Conservation (phyloP, 352 stramenopile genomes). For the Thalassiosira oceanica region DNA sequence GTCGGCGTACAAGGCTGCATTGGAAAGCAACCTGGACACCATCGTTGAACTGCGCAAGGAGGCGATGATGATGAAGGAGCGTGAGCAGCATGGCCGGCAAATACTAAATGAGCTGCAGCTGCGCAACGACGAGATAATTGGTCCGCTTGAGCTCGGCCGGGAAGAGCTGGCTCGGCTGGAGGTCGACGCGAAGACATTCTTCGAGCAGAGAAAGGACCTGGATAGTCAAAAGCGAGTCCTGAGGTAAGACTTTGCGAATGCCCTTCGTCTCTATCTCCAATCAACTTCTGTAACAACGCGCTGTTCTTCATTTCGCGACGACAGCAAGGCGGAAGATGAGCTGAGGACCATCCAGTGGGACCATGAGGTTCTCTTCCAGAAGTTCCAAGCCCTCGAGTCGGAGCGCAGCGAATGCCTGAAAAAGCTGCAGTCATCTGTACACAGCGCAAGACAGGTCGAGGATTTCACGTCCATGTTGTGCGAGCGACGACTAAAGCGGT, state of each 20-base stretch:
- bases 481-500: constrained; percentile 89
- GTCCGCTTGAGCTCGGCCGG: constrained; percentile 89
- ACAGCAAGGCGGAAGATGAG: constrained; percentile 88
- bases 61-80: constrained; percentile 90
- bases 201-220: constrained; percentile 75
- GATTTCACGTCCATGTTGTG: constrained; percentile 92
- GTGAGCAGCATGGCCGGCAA: constrained; percentile 91
- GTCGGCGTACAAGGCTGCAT: constrained; percentile 21
- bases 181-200: constrained; percentile 73
- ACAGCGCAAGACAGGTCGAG: constrained; percentile 90
- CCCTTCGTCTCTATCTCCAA: no score
- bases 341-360: constrained; percentile 90
- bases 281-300: no score
- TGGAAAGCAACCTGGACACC: constrained; percentile 46
- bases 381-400: constrained; percentile 79
- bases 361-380: constrained; percentile 88
- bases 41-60: constrained; percentile 88
- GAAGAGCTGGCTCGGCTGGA: constrained; percentile 61
- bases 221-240: constrained; percentile 77
- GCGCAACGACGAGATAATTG: constrained; percentile 93
- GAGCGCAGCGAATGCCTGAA: constrained; percentile 89
- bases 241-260: no score
- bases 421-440: constrained; percentile 87
- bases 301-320: no score
- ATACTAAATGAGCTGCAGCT: constrained; percentile 92